Evolutionary conservation across 2,329 filamentous ascomycete species (phyloP).

Genomic region (Penicillium sp.): DNA sequence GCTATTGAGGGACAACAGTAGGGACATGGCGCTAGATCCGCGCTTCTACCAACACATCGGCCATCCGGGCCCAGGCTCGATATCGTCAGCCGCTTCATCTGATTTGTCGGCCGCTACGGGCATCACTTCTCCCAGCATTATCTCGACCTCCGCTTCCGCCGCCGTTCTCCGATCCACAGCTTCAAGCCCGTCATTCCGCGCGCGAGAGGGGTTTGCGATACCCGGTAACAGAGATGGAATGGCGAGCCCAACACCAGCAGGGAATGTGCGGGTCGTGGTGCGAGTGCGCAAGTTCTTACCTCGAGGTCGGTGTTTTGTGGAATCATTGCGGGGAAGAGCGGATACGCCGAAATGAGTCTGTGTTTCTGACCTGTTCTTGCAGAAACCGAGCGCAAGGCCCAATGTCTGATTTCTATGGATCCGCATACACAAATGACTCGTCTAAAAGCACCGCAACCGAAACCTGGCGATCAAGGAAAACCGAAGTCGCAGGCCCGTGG

Average conservation of each 20-base stretch:
- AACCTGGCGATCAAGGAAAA: constrained; percentile 52
- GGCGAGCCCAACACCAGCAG: constrained; percentile 57
- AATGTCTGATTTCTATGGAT: constrained; percentile 91
- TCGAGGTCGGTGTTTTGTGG: constrained; percentile 57
- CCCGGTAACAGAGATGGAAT: constrained; percentile 45
- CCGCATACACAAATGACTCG: constrained; percentile 81
- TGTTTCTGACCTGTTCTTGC: constrained; percentile 8
- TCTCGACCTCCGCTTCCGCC: constrained; percentile 39
- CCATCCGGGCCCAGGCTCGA: constrained; percentile 34
- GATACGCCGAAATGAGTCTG: background rate
- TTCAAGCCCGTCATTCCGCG: constrained; percentile 74
- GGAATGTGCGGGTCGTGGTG: constrained; percentile 80
- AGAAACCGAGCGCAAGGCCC: constrained; percentile 79
- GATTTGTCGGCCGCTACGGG: constrained; percentile 35
- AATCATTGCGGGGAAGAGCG: background rate
- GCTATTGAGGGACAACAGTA: constrained; percentile 38
- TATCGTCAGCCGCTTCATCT: constrained; percentile 35
- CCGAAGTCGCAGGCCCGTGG: constrained; percentile 61
- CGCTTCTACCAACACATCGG: constrained; percentile 41
- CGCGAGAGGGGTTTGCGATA: constrained; percentile 66
- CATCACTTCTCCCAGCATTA: constrained; percentile 39
- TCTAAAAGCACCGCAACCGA: constrained; percentile 67
- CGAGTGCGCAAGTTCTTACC: constrained; percentile 76
- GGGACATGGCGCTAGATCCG: constrained; percentile 44
- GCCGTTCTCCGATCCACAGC: constrained; percentile 59